Conservation (phyloP, 495 filamentous ascomycete genomes). For the Hypoxylon intermedium region DNA sequence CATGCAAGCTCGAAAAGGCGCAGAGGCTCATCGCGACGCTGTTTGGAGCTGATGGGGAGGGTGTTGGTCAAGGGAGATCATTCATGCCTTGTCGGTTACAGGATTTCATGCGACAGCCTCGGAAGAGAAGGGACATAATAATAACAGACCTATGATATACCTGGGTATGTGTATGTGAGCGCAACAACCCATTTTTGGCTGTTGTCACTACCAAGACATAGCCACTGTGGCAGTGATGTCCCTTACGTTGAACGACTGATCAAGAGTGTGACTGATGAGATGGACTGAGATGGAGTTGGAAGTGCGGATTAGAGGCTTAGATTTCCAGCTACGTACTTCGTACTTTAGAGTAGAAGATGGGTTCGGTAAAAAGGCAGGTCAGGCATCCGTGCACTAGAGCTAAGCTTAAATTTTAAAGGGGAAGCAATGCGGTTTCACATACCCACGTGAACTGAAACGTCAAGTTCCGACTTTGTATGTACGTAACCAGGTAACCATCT, state of each 20-base stretch:
- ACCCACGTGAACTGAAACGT: constrained; percentile 32
- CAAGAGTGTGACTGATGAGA: no score
- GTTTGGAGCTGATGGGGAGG: constrained; percentile 12
- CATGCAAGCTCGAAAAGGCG: constrained; percentile 1
- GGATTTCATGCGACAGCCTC: constrained; percentile 7
- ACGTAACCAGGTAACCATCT: no score
- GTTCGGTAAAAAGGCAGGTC: background rate
- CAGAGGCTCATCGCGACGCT: background rate
- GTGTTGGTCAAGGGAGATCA: constrained; percentile 21
- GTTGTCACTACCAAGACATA: no score
- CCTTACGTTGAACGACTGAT: no score
- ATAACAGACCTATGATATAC: constrained; percentile 25
- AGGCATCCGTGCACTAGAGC: background rate
- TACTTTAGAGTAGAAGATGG: no score
- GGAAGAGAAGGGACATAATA: background rate
- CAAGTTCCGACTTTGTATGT: background rate
- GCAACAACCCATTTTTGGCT: no score
- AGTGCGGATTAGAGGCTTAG: no score
- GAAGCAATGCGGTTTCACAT: constrained; percentile 16
- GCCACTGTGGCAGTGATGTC: no score
- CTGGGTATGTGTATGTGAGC: no score
- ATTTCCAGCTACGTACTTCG: no score
- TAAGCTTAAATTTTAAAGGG: constrained; percentile 1
- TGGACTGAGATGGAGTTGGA: background rate
- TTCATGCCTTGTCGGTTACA: constrained; percentile 25